A percentile compares a stretch with the other conserved stretches of the same genome.
Conservation (phyloP, 768 basidiomycete genomes). For the Leccinum broughii region DNA sequence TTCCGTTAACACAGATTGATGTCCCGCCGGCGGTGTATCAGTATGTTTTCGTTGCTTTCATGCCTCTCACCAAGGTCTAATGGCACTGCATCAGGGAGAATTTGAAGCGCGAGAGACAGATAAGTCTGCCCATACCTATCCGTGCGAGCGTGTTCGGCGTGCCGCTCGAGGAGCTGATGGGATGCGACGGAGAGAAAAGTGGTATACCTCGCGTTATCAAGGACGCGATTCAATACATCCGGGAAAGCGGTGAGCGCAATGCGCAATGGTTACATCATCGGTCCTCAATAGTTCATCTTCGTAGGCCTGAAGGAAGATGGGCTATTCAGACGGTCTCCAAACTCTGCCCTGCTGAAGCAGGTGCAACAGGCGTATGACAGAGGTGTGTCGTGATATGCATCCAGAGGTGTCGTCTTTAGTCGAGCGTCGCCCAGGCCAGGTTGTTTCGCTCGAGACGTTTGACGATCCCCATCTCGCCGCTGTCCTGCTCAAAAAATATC, state of each 20-base stretch:
- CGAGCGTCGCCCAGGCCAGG: conserved; percentile 51
- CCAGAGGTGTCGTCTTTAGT: conserved; percentile 2
- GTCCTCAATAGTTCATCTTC: background rate
- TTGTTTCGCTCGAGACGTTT: conserved; percentile 76
- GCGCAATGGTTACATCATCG: background rate
- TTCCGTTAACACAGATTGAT: conserved; percentile 87
- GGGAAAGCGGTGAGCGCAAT: conserved; percentile 47
- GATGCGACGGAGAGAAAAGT: conserved; percentile 77
- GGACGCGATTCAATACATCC: conserved; percentile 71
- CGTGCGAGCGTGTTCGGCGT: conserved; percentile 76
- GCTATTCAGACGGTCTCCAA: conserved; percentile 80
- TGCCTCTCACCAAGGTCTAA: conserved; percentile 1
- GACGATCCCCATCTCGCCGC: conserved; percentile 80
- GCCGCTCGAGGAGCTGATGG: conserved; percentile 82
- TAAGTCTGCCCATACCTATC: conserved; percentile 61
- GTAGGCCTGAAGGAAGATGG: conserved; percentile 70
- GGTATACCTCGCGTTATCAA: conserved; percentile 79
- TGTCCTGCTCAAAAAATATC: conserved; percentile 82
- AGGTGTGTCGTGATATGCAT: conserved; percentile 40
- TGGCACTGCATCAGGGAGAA: conserved; percentile 61
- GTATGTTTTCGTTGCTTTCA: conserved; percentile 44
- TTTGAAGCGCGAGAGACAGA: conserved; percentile 67
- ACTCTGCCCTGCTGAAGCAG: conserved; percentile 64
- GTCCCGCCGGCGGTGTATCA: conserved; percentile 81
- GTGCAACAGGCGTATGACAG: conserved; percentile 85